phyloP scores from a whole-genome alignment of 148 eudicot species.

The Heliamphora exappendiculata region DNA sequence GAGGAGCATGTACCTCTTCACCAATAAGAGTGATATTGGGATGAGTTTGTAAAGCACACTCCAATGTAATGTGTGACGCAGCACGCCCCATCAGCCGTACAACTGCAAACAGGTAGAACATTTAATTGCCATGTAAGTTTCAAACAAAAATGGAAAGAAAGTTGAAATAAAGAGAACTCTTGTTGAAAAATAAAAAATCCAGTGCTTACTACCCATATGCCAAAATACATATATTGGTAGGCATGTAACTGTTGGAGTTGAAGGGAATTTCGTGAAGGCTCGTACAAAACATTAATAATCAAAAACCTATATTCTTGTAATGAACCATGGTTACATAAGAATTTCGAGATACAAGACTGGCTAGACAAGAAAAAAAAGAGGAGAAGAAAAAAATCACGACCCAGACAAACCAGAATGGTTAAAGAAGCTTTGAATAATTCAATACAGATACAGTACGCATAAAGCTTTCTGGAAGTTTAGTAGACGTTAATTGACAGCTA shows the following conservation, averaged over 20 bases:
- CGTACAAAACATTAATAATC: neutral
- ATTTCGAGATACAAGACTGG: neutral
- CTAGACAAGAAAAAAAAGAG: neutral
- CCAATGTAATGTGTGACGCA: slow-evolving; percentile 96
- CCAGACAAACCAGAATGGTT: neutral
- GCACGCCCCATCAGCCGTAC: slow-evolving; percentile 99
- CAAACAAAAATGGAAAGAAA: neutral
- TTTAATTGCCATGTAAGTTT: neutral
- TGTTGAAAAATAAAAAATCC: neutral
- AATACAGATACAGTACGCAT: neutral
- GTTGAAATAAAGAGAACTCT: neutral
- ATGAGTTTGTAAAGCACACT: slow-evolving; percentile 98
- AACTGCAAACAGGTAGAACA: slow-evolving; percentile 32
- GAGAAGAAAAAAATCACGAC: neutral
- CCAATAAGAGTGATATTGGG: slow-evolving; percentile 91
- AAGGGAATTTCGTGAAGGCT: neutral
- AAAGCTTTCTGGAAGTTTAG: neutral
- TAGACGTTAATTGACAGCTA: neutral
- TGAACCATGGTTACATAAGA: neutral
- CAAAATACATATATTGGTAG: neutral
- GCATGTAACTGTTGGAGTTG: neutral
- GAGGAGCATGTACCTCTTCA: slow-evolving; percentile 61
- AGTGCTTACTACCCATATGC: neutral
- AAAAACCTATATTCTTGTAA: neutral
- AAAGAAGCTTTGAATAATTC: neutral